These are phyloP conservation scores for Nemania diffusa DNA, from an alignment of 2,329 filamentous ascomycete genomes.

Conservation along the genomic window DNA sequence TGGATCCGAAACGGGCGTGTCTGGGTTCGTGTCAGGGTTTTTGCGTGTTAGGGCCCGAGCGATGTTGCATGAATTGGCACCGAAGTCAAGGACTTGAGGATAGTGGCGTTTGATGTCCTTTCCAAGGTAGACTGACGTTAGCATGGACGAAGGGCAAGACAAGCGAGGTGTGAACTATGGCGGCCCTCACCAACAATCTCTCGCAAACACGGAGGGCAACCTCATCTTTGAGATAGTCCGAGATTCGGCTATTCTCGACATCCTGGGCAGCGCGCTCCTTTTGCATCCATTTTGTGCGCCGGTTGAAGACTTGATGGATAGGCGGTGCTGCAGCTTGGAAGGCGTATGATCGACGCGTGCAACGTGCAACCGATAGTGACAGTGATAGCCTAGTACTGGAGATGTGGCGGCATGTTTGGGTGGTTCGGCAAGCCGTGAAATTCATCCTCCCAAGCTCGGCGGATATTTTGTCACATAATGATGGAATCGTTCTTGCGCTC, in stretches of 20 bases:
- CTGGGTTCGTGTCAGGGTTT: slow-evolving; percentile 70
- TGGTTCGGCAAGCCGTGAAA: slow-evolving; percentile 41
- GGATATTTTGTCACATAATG: slow-evolving; percentile 43
- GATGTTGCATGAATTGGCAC: slow-evolving; percentile 95
- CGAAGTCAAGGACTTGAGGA: slow-evolving; percentile 86
- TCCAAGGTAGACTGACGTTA: slow-evolving; percentile 6
- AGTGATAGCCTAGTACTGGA: slow-evolving; percentile 24
- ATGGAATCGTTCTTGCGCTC: slow-evolving; percentile 3
- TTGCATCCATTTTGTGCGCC: slow-evolving; percentile 86
- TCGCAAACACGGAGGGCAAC: slow-evolving; percentile 87
- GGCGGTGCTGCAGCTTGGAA: slow-evolving; percentile 80
- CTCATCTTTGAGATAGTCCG: slow-evolving; percentile 94
- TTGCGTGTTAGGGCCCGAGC: slow-evolving; percentile 80
- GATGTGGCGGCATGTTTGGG: slow-evolving; percentile 33
- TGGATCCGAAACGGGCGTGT: slow-evolving; percentile 66
- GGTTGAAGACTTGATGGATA: slow-evolving; percentile 90
- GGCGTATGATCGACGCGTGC: slow-evolving; percentile 71
- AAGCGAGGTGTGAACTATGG: neutral
- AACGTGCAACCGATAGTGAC: slow-evolving; percentile 26
- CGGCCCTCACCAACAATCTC: slow-evolving; percentile 68
- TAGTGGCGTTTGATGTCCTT: slow-evolving; percentile 89
- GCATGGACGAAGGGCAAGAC: slow-evolving; percentile 46
- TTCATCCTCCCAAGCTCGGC: slow-evolving; percentile 46
- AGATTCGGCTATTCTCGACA: slow-evolving; percentile 76
- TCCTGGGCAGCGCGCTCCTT: slow-evolving; percentile 85